Evolutionary conservation across 2,329 filamentous ascomycete genomes (phyloP).

Genomic region (Graphilbum sp.): DNA sequence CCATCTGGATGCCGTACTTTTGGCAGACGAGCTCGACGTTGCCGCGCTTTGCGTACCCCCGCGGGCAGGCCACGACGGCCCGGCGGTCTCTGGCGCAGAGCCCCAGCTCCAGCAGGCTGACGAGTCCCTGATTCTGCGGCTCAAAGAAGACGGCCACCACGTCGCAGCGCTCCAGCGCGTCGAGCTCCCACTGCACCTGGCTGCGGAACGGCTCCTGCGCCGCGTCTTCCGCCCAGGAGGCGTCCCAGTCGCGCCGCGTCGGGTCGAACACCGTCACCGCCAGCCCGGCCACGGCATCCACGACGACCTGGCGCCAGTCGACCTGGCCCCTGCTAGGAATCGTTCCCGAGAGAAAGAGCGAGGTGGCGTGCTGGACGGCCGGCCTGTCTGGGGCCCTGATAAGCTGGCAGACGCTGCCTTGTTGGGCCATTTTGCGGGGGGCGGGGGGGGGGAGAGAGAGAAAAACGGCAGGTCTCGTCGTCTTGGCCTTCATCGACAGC

Average conservation of each 20-base stretch:
- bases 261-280: constrained; percentile 43
- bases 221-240: constrained; percentile 32
- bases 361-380: constrained; percentile 8
- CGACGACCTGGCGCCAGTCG: constrained; percentile 36
- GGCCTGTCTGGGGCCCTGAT: constrained; percentile 14
- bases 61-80: constrained; percentile 34
- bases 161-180: constrained; percentile 33
- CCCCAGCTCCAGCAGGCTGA: constrained; percentile 45
- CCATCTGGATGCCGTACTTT: constrained; percentile 26
- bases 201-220: constrained; percentile 27
- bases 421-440: too few relatives aligned
- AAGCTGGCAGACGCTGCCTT: constrained; percentile 12
- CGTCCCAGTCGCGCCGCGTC: constrained; percentile 37
- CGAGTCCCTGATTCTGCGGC: constrained; percentile 31
- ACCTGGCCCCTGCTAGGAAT: constrained; percentile 17
- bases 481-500: too few relatives aligned
- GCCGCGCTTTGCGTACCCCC: constrained; percentile 38
- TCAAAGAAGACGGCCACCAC: constrained; percentile 42
- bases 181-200: constrained; percentile 47
- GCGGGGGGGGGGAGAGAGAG: too few relatives aligned
- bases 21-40: constrained; percentile 43
- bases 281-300: constrained; percentile 20
- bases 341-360: constrained; percentile 45
- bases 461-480: too few relatives aligned
- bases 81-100: constrained; percentile 26